A percentile compares a stretch with the other conserved stretches of the same genome.
Evolutionary conservation across 371 early-diverging fungal genomes (phyloP).

Genomic region (Umbelopsis sp.): DNA sequence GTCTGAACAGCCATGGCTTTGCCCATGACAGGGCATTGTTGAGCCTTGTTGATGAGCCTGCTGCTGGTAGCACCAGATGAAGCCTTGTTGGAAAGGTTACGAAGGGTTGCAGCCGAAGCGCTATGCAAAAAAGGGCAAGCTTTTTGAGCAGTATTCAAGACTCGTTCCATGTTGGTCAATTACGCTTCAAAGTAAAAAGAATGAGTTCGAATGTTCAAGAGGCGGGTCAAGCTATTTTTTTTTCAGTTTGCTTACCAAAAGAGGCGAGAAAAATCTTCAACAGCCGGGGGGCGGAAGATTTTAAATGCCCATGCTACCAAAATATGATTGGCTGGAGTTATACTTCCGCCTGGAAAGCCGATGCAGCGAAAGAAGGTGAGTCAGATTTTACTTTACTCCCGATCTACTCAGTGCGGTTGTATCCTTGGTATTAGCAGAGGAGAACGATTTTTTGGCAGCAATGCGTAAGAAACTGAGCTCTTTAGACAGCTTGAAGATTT

Average conservation of each 20-base stretch:
- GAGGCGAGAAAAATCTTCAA: constrained; percentile 7
- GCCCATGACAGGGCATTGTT: constrained; percentile 92
- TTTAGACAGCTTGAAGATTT: too few relatives aligned
- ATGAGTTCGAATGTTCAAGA: neutral
- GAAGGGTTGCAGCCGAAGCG: constrained; percentile 76
- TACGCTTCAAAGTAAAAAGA: neutral
- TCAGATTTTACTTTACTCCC: too few relatives aligned
- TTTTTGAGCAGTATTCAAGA: constrained; percentile 54
- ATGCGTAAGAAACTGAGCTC: too few relatives aligned
- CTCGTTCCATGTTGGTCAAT: constrained; percentile 54
- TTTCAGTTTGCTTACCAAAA: constrained; percentile 1
- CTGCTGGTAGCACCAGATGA: constrained; percentile 38
- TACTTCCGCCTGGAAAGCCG: neutral
- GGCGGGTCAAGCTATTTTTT: too few relatives aligned
- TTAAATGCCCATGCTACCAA: neutral
- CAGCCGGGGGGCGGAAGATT: constrained; percentile 3
- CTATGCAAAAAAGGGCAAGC: constrained; percentile 89
- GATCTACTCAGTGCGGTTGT: too few relatives aligned
- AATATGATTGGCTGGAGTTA: neutral
- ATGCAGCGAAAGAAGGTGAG: neutral
- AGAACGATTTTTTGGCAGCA: too few relatives aligned
- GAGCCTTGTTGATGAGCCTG: constrained; percentile 76
- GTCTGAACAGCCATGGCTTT: constrained; percentile 76
- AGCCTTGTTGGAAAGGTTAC: constrained; percentile 63
- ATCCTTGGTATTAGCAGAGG: too few relatives aligned